Evolutionary conservation across 371 early-diverging fungal species (phyloP), one percentile per base, ranked within the genome.

Genomic region (Conidiobolus incongruus): DNA sequence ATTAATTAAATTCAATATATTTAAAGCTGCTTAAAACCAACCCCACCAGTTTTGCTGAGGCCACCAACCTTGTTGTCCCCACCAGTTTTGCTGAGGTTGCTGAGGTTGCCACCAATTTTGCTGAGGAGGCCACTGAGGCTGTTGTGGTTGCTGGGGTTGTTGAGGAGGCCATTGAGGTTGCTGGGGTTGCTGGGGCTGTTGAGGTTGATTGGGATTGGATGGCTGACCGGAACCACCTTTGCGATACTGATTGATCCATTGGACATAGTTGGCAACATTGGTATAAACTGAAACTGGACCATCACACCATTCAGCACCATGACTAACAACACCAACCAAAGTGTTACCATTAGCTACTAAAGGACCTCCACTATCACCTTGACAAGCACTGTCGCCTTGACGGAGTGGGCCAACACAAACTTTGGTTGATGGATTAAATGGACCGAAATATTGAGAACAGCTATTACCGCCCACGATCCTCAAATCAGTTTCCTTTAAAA

Each of bases 311-410:
- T 40, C 28, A 40, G 16, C 8, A n/a, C 41, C 33, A 28, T 31
- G 28, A 17, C 11, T 11, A 28, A 40, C 41, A 4, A 40, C 5
- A 16, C 41, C 41, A 19, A 40, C 29, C n/a, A 40, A 8, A n/a
- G 41, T 40, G 7, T 8, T 8, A 40, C 28, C 41, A 16, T 21
- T 32, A 11, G 29, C 4, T 4, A 40, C 22, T 15, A 40, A 7
- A 10, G 41, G 41, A 15, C 29, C 16, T 28, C 41, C 41, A 8
- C 28, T 26, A 32, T 40, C 41, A n/a, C n/a, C n/a, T n/a, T n/a
- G n/a, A n/a, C n/a, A n/a, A n/a, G n/a, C n/a, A n/a, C n/a, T n/a
- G n/a, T n/a, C n/a, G 6, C 41, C 41, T 40, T 32, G 41, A 28
- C 41, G 28, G 16, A 8, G 11, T 6, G 12, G 8, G 7, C 15